Evolutionary conservation across 192 early-diverging fungal species (phyloP).

Genomic region (Coemansia sp.): DNA sequence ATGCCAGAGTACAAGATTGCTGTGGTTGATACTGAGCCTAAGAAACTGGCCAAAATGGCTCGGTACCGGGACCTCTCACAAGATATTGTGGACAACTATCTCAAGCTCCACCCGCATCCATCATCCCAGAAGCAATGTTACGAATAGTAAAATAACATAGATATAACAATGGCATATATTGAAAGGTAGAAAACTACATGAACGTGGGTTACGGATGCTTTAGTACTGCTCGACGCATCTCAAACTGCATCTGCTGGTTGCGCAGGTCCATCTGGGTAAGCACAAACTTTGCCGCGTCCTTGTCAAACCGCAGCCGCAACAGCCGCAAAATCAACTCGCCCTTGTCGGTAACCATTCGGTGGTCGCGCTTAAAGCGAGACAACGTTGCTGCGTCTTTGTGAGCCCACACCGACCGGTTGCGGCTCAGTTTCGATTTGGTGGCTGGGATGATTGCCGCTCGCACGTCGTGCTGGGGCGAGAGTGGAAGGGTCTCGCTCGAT

Average conservation of each 20-base stretch:
- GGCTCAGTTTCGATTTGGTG: constrained; percentile 23
- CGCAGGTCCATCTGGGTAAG: constrained; percentile 47
- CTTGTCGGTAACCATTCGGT: constrained; percentile 50
- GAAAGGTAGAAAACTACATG: neutral
- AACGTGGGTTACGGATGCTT: neutral
- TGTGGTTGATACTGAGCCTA: constrained; percentile 74
- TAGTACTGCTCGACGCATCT: constrained; percentile 41
- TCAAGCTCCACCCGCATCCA: constrained; percentile 20
- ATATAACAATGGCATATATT: neutral
- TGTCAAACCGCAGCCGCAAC: constrained; percentile 48
- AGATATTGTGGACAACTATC: constrained; percentile 57
- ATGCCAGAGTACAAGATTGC: constrained; percentile 44
- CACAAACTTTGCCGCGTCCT: constrained; percentile 47
- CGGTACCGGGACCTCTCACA: constrained; percentile 58
- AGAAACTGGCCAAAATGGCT: constrained; percentile 61
- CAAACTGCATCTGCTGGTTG: constrained; percentile 49
- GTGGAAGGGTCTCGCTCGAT: constrained; percentile 32
- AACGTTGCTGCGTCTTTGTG: constrained; percentile 51
- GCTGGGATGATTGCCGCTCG: constrained; percentile 34
- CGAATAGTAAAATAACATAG: constrained; percentile 15
- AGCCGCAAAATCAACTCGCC: constrained; percentile 51
- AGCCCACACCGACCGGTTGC: constrained; percentile 55
- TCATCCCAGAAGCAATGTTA: constrained; percentile 17
- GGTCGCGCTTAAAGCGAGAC: constrained; percentile 26
- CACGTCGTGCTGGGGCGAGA: constrained; percentile 20